Evolutionary conservation across 2,329 filamentous ascomycete genomes (phyloP).

Genomic region (Coniochaeta pulveracea): DNA sequence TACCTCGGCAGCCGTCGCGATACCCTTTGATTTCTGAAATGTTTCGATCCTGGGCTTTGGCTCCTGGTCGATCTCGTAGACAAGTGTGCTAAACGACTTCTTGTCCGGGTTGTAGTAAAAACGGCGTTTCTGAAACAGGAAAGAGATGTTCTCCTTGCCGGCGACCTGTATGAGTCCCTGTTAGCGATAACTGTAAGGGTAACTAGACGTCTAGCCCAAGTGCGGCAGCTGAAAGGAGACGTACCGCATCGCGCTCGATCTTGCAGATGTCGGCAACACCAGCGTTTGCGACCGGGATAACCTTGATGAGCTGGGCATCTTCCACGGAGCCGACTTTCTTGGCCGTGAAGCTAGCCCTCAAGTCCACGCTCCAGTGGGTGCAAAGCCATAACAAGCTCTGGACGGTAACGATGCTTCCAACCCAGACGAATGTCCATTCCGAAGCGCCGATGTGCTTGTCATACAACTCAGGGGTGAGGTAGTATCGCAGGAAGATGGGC

Average conservation of each 20-base stretch:
- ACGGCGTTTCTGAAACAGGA: conserved; percentile 95
- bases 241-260: conserved; percentile 61
- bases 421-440: conserved; percentile 97
- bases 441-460: conserved; percentile 83
- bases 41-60: conserved; percentile 67
- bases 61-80: conserved; percentile 74
- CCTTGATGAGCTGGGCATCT: conserved; percentile 78
- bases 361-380: conserved; percentile 93
- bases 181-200: conserved; percentile 4
- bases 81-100: conserved; percentile 69
- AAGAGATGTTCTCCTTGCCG: conserved; percentile 69
- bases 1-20: conserved; percentile 64
- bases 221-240: conserved; percentile 9
- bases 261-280: conserved; percentile 80
- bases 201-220: conserved; percentile 1
- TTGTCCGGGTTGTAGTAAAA: conserved; percentile 71
- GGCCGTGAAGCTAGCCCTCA: conserved; percentile 73
- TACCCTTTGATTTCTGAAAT: conserved; percentile 73
- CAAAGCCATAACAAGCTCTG: conserved; percentile 89
- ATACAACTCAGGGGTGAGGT: conserved; percentile 74
- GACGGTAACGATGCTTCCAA: conserved; percentile 73
- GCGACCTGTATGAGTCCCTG: conserved; percentile 39
- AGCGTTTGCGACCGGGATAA: conserved; percentile 81
- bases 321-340: conserved; percentile 57
- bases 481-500: conserved; percentile 84